Percentiles rank a stretch among this genome's conserved stretches.
phyloP scores from a whole-genome alignment of 441 rosid genomes.

The Breynia disticha region DNA sequence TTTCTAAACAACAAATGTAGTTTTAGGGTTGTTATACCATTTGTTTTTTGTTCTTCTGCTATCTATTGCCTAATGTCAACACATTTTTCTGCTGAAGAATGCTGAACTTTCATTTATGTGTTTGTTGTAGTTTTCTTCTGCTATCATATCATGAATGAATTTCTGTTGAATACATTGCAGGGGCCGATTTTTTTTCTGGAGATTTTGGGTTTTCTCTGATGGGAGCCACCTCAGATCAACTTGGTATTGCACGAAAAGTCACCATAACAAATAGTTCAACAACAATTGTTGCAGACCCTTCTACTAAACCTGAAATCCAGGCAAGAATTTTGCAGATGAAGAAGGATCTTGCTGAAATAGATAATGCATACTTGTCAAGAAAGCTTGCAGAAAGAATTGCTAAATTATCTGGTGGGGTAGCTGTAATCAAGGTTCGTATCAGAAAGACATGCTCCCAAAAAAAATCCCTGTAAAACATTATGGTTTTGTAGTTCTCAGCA shows the following conservation, averaged over 20 bases:
- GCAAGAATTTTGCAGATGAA: conserved; percentile 80
- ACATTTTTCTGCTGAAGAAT: no score
- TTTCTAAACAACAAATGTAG: background rate
- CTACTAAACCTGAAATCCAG: conserved; percentile 78
- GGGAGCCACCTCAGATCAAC: conserved; percentile 73
- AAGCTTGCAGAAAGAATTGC: conserved; percentile 82
- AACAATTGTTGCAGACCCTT: conserved; percentile 69
- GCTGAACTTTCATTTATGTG: no score
- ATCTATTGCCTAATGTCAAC: no score
- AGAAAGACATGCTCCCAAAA: background rate
- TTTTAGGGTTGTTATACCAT: no score
- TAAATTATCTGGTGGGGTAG: conserved; percentile 71
- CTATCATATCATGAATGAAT: no score
- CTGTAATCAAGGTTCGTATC: conserved; percentile 64
- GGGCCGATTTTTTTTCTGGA: conserved; percentile 71
- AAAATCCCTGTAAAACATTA: background rate
- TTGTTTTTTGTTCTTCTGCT: no score
- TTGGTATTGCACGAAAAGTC: conserved; percentile 65
- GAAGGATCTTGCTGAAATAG: conserved; percentile 74
- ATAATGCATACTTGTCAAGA: conserved; percentile 40
- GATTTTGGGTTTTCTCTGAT: conserved; percentile 50
- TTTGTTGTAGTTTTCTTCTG: no score
- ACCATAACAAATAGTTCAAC: conserved; percentile 60
- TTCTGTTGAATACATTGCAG: conserved; percentile 17
- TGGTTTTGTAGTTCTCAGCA: no score